These are phyloP conservation scores for Pleoardoris graminearum DNA, from an alignment of 2,329 filamentous ascomycete species.

Conservation along the genomic window DNA sequence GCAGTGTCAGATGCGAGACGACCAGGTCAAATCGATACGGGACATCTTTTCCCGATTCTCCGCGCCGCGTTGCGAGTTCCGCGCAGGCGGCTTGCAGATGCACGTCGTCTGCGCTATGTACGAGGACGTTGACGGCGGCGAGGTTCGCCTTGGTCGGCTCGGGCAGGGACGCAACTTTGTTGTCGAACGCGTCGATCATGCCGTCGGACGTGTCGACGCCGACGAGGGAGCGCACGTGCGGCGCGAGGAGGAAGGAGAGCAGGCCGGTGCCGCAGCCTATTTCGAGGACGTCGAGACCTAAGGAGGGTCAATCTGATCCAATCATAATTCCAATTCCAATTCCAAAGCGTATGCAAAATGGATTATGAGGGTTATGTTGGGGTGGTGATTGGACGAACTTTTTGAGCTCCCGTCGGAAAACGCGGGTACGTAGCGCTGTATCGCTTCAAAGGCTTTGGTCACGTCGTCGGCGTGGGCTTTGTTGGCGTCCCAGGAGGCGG, in stretches of 20 bases:
- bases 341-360: too few relatives aligned
- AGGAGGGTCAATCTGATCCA: not conserved
- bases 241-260: conserved; percentile 55
- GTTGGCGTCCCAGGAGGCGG: conserved; percentile 59
- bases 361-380: too few relatives aligned
- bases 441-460: conserved; percentile 51
- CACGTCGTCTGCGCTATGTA: conserved; percentile 56
- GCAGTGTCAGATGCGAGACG: conserved; percentile 58
- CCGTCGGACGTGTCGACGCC: conserved; percentile 59
- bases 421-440: conserved; percentile 47
- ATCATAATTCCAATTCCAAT: too few relatives aligned
- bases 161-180: conserved; percentile 47
- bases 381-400: too few relatives aligned
- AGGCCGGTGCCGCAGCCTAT: conserved; percentile 62
- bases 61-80: conserved; percentile 41
- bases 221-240: conserved; percentile 53
- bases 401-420: conserved; percentile 35
- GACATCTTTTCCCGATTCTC: conserved; percentile 28
- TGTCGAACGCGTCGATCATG: conserved; percentile 57
- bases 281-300: conserved; percentile 55
- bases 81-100: conserved; percentile 34
- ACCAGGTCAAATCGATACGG: conserved; percentile 54
- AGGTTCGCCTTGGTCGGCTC: conserved; percentile 46
- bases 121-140: conserved; percentile 50
- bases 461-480: conserved; percentile 54